Evolutionary conservation across 768 basidiomycete species (phyloP).

Genomic region (Russula olivacea): DNA sequence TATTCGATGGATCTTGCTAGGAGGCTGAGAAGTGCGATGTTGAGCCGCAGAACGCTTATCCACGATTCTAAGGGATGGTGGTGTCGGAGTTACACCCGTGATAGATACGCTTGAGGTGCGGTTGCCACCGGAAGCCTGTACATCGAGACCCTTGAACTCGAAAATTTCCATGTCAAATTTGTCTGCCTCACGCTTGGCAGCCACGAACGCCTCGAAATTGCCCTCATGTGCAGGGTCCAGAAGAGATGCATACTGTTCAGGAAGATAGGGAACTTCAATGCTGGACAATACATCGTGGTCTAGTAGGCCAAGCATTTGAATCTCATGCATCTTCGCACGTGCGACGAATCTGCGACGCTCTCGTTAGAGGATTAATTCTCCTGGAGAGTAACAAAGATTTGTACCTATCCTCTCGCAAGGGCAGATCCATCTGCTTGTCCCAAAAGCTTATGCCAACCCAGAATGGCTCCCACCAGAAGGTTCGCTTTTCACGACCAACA

Average conservation of each 20-base stretch:
- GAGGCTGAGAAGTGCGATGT: slow-evolving; percentile 43
- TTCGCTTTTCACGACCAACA: slow-evolving; percentile 40
- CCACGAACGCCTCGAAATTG: slow-evolving; percentile 19
- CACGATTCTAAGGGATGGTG: slow-evolving; percentile 19
- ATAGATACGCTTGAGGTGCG: slow-evolving; percentile 42
- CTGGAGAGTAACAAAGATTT: slow-evolving; percentile 19
- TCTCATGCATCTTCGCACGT: slow-evolving; percentile 95
- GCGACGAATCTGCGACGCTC: slow-evolving; percentile 66
- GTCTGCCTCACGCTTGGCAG: slow-evolving; percentile 54
- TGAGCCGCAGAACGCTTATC: slow-evolving; percentile 33
- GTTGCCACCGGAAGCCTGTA: slow-evolving; percentile 29
- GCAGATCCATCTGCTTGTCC: slow-evolving; percentile 83
- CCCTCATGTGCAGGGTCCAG: slow-evolving; percentile 22
- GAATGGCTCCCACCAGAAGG: slow-evolving; percentile 89
- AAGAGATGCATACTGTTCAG: slow-evolving; percentile 36
- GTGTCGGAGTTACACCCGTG: slow-evolving; percentile 3
- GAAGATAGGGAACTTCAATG: slow-evolving; percentile 79
- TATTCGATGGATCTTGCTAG: slow-evolving; percentile 52
- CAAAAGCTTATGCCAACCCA: slow-evolving; percentile 80
- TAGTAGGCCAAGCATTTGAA: slow-evolving; percentile 88
- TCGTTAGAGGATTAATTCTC: neutral
- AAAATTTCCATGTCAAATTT: slow-evolving; percentile 72
- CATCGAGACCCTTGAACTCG: slow-evolving; percentile 39
- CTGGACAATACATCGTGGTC: slow-evolving; percentile 88
- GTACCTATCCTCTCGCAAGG: slow-evolving; percentile 72